Evolutionary conservation across 176 grass and related monocot genomes (phyloP).

Genomic region (Avena atlantica): DNA sequence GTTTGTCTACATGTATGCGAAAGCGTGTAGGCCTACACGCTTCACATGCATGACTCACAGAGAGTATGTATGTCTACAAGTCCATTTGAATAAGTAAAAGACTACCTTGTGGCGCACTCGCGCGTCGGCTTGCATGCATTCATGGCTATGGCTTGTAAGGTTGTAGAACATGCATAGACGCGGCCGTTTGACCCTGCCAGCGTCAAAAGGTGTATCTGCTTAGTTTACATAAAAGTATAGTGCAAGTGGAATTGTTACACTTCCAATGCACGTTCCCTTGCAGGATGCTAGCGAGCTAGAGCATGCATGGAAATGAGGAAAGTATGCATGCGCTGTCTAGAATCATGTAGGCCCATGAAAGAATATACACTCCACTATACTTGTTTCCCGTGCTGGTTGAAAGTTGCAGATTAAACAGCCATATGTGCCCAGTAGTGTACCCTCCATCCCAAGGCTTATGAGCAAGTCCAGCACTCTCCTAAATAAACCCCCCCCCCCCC

Average conservation of each 20-base stretch:
- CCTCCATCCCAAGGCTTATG: no score
- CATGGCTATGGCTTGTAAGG: neutral
- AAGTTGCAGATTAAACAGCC: neutral
- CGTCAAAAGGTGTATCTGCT: neutral
- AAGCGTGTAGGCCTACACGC: no score
- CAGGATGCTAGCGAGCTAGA: neutral
- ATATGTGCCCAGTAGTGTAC: no score
- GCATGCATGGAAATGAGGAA: neutral
- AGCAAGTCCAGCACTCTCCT: no score
- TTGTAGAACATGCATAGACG: neutral
- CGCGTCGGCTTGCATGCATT: neutral
- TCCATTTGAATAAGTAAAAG: neutral
- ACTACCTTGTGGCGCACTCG: neutral
- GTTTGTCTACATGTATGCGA: no score
- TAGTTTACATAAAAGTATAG: neutral
- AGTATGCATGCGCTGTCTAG: neutral
- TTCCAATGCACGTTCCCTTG: neutral
- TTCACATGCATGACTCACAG: neutral
- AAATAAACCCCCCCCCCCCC: no score
- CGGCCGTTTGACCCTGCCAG: neutral
- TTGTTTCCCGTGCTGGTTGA: neutral
- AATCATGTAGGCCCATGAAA: conserved; percentile 5
- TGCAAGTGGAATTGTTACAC: no score
- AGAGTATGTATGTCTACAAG: neutral
- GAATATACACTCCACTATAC: neutral